phyloP scores from a whole-genome alignment of 257 asterid species.

The Linaria vulgaris region DNA sequence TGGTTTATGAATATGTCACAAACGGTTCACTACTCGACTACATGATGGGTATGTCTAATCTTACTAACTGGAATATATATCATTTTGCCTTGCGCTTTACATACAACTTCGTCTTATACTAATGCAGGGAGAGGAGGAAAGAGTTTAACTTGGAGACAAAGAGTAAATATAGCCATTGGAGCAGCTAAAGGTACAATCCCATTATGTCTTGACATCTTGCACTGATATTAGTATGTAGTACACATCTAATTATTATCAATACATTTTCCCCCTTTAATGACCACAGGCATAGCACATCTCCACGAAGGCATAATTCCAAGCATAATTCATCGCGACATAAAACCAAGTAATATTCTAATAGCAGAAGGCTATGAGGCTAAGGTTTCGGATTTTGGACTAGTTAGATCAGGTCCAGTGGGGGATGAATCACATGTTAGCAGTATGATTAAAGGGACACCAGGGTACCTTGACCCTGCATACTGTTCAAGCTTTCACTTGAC shows the following conservation, averaged over 20 bases:
- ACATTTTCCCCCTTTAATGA: background rate
- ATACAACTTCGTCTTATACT: background rate
- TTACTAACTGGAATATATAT: background rate
- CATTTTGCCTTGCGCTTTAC: background rate
- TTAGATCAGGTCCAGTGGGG: constrained; percentile 61
- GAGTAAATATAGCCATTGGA: constrained; percentile 72
- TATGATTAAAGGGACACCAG: constrained; percentile 71
- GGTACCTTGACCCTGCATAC: constrained; percentile 86
- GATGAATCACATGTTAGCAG: constrained; percentile 81
- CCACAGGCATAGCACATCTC: constrained; percentile 65
- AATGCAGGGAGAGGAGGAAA: constrained; percentile 57
- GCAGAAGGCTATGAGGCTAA: constrained; percentile 71
- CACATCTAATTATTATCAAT: too few species aligned
- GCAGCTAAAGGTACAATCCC: constrained; percentile 64
- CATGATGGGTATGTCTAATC: constrained; percentile 44
- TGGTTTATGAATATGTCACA: constrained; percentile 71
- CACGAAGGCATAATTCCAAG: constrained; percentile 62
- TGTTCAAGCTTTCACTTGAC: constrained; percentile 61
- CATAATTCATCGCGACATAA: constrained; percentile 74
- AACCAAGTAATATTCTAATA: constrained; percentile 70
- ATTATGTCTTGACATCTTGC: background rate
- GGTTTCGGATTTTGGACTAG: constrained; percentile 75
- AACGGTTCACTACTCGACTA: constrained; percentile 78
- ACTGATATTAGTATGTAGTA: too few species aligned
- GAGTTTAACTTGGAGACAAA: constrained; percentile 76